Percentiles rank a stretch among this genome's conserved stretches.
These are phyloP conservation scores for Epithele typhae DNA, from an alignment of 768 basidiomycete genomes.

Conservation along the genomic window DNA sequence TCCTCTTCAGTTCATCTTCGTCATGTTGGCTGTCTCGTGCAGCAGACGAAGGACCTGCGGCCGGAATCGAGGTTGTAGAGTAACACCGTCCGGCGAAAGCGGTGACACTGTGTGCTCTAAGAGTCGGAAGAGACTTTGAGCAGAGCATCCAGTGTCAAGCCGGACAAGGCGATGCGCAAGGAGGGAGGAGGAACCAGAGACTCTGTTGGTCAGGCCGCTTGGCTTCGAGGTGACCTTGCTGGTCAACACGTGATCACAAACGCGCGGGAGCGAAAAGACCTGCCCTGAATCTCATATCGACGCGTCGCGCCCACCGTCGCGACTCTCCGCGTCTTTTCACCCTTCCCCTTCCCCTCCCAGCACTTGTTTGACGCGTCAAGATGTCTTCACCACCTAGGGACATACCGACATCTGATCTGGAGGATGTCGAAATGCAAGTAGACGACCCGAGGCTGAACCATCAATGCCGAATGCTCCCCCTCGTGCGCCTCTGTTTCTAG, in stretches of 20 bases:
- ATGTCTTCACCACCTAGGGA: slow-evolving; percentile 26
- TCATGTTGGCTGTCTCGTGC: background rate
- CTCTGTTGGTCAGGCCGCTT: no score
- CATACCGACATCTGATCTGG: slow-evolving; percentile 26
- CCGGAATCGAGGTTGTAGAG: slow-evolving; percentile 1
- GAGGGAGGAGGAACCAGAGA: no score
- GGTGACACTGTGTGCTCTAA: background rate
- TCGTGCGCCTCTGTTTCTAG: slow-evolving; percentile 27
- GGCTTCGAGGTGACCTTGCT: no score
- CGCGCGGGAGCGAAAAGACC: slow-evolving; percentile 8
- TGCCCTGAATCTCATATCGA: slow-evolving; percentile 15
- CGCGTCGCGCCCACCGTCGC: slow-evolving; percentile 15
- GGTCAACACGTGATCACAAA: background rate
- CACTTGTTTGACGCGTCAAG: background rate
- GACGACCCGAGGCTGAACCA: slow-evolving; percentile 10
- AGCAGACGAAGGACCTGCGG: slow-evolving; percentile 1
- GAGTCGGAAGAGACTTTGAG: background rate
- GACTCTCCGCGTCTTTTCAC: background rate
- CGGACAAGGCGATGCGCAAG: no score
- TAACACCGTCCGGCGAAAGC: background rate
- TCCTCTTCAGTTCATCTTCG: slow-evolving; percentile 30
- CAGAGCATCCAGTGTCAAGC: background rate
- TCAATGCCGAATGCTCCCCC: slow-evolving; percentile 25
- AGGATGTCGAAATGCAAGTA: slow-evolving; percentile 27
- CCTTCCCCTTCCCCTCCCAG: background rate